These are phyloP conservation scores for Colletotrichum costaricense DNA, from an alignment of 2,329 filamentous ascomycete species.

Conservation along the genomic window DNA sequence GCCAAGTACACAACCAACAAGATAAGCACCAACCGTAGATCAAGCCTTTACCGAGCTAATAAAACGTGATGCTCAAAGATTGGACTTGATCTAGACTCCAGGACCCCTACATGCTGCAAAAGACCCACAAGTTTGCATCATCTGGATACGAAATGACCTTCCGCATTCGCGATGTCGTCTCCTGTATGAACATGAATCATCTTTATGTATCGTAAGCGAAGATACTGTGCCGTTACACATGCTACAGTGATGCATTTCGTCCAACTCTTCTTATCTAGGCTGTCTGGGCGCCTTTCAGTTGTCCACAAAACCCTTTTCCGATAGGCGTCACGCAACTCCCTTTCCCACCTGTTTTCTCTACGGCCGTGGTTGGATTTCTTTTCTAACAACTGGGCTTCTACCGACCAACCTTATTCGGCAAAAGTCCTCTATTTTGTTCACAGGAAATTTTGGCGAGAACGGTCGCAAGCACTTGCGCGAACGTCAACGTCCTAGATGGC, in stretches of 20 bases:
- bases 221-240: neutral
- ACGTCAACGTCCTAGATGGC: neutral
- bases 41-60: neutral
- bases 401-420: neutral
- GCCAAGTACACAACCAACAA: neutral
- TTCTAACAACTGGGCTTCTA: neutral
- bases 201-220: neutral
- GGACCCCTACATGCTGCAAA: neutral
- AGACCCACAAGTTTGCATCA: neutral
- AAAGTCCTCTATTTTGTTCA: neutral
- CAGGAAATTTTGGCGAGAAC: neutral
- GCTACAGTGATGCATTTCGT: neutral
- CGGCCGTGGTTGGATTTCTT: neutral
- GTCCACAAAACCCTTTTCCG: neutral
- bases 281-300: neutral
- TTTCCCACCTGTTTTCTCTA: neutral
- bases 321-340: neutral
- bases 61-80: neutral
- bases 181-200: neutral
- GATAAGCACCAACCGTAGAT: neutral
- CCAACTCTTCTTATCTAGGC: neutral
- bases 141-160: neutral
- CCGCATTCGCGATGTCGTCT: neutral
- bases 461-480: neutral
- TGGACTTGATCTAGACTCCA: neutral